Evolutionary conservation across 164 flowering plant genomes (phyloP).

Genomic region (Berberis vulgaris): DNA sequence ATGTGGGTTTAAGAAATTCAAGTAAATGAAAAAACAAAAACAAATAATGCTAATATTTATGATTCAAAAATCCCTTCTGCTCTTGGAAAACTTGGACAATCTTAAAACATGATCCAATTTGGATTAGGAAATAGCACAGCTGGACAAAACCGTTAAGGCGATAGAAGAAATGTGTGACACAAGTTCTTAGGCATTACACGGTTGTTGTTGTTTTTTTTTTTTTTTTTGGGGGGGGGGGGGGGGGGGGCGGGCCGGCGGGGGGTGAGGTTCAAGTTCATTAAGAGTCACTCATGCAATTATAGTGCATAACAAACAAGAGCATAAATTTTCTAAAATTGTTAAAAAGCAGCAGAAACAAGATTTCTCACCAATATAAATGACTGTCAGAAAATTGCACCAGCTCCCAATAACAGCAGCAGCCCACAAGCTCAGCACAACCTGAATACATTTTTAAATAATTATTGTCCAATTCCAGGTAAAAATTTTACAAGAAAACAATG

Average conservation of each 20-base stretch:
- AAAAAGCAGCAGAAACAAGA: neutral
- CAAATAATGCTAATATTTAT: neutral
- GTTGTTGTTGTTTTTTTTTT: too few species aligned
- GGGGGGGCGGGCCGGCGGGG: too few species aligned
- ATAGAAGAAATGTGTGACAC: too few species aligned
- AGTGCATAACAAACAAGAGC: neutral
- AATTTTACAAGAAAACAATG: too few species aligned
- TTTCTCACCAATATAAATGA: slow-evolving; percentile 65
- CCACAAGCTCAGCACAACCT: slow-evolving; percentile 67
- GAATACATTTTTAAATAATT: slow-evolving; percentile 3
- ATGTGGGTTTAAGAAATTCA: neutral
- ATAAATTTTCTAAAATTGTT: neutral
- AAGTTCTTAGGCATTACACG: too few species aligned
- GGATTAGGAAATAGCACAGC: too few species aligned
- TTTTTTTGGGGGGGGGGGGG: too few species aligned
- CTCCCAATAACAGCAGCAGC: slow-evolving; percentile 73
- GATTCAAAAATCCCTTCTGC: neutral
- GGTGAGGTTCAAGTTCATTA: neutral
- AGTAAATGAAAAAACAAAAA: neutral
- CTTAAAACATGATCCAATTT: too few species aligned
- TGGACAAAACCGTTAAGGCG: too few species aligned
- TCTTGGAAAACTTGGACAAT: too few species aligned
- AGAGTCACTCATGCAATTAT: neutral
- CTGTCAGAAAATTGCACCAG: slow-evolving; percentile 95
- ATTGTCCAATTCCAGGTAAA: neutral